Percentiles rank a stretch among this genome's conserved stretches.
Evolutionary conservation across 805 yeast genomes (phyloP).

Genomic region (Metschnikowia shivogae): DNA sequence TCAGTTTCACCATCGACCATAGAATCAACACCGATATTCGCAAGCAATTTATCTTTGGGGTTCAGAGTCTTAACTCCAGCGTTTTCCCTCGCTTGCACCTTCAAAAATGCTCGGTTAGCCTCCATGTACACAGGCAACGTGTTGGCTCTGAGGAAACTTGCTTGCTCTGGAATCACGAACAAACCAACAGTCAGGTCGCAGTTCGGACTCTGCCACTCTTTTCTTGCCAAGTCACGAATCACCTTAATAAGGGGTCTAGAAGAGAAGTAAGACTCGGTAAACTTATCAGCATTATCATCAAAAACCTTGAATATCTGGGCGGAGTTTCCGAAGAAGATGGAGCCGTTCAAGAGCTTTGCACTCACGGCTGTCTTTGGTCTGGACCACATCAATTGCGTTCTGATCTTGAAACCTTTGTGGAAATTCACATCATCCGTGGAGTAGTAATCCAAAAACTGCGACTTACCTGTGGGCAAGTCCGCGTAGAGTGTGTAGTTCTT

Average conservation of each 20-base stretch:
- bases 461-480: conserved; percentile 40
- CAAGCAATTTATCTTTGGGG: conserved; percentile 50
- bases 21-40: conserved; percentile 86
- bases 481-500: conserved; percentile 66
- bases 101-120: conserved; percentile 77
- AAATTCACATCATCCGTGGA: conserved; percentile 64
- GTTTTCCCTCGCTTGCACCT: conserved; percentile 48
- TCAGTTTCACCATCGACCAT: conserved; percentile 63
- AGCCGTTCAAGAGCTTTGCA: conserved; percentile 67
- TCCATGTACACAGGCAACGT: conserved; percentile 82
- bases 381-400: conserved; percentile 89
- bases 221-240: conserved; percentile 81
- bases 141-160: conserved; percentile 72
- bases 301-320: conserved; percentile 51
- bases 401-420: conserved; percentile 65
- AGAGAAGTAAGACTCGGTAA: conserved; percentile 34
- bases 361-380: conserved; percentile 77
- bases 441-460: conserved; percentile 64
- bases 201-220: conserved; percentile 80
- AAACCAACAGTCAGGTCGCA: conserved; percentile 61
- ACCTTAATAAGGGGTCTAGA: conserved; percentile 59
- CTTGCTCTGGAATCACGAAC: conserved; percentile 63
- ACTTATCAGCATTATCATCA: conserved; percentile 30
- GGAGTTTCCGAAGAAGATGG: conserved; percentile 48
- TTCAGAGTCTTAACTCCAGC: conserved; percentile 24